Conservation (phyloP, 371 early-diverging fungal genomes). For the Sporodiniella umbellata region DNA sequence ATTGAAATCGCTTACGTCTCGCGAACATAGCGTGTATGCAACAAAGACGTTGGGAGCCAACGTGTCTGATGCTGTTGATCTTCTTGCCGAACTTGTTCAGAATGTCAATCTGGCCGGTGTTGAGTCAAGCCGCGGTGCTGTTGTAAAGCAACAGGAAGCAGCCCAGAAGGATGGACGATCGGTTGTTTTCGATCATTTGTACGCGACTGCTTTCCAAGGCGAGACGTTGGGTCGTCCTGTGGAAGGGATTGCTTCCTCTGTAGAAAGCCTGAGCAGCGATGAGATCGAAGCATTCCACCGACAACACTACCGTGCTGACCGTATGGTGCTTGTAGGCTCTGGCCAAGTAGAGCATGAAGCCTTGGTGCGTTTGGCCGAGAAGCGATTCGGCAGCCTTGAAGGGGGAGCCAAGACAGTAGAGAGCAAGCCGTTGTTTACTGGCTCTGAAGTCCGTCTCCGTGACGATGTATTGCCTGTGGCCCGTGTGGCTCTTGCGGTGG, state of each 20-base stretch:
- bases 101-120: slow-evolving; percentile 82
- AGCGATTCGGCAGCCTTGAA: slow-evolving; percentile 68
- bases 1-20: slow-evolving; percentile 96
- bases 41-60: slow-evolving; percentile 91
- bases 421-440: slow-evolving; percentile 75
- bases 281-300: slow-evolving; percentile 86
- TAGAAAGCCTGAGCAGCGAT: slow-evolving; percentile 76
- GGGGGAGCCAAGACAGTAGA: slow-evolving; percentile 45
- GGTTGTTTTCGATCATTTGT: slow-evolving; percentile 78
- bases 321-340: slow-evolving; percentile 94
- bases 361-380: slow-evolving; percentile 86
- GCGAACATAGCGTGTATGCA: slow-evolving; percentile 98
- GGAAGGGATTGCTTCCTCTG: slow-evolving; percentile 91
- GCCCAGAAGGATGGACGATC: slow-evolving; percentile 95
- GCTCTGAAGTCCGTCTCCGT: slow-evolving; percentile 75
- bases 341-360: slow-evolving; percentile 95
- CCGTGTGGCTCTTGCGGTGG: slow-evolving; percentile 95
- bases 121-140: slow-evolving; percentile 92
- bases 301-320: slow-evolving; percentile 93
- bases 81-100: slow-evolving; percentile 93
- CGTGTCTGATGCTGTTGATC: slow-evolving; percentile 83
- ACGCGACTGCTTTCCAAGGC: slow-evolving; percentile 92
- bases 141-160: slow-evolving; percentile 93
- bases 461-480: slow-evolving; percentile 85
- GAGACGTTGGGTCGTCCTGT: slow-evolving; percentile 92